A percentile compares a stretch with the other conserved stretches of the same genome.
Evolutionary conservation across 2,329 filamentous ascomycete species (phyloP).

Genomic region (Claviceps fusiformis): DNA sequence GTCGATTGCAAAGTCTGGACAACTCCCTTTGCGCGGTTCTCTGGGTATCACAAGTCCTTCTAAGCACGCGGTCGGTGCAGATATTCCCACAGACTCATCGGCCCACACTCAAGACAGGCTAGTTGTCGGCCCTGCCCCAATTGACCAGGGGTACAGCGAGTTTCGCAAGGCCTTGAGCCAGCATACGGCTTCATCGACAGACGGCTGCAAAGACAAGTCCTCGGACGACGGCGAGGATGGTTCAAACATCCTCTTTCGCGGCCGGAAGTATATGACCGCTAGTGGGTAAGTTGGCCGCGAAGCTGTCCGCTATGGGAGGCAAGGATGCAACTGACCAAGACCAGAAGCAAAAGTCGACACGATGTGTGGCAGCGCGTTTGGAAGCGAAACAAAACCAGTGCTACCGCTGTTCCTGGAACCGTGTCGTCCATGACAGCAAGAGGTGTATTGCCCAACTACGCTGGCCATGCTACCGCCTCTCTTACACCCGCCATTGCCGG

Average conservation of each 20-base stretch:
- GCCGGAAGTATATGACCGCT: slow-evolving; percentile 17
- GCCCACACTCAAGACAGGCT: slow-evolving; percentile 11
- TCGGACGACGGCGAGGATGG: slow-evolving; percentile 21
- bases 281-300: slow-evolving; percentile 16
- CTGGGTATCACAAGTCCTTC: slow-evolving; percentile 20
- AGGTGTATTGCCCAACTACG: slow-evolving; percentile 39
- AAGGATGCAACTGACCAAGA: neutral
- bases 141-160: slow-evolving; percentile 15
- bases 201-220: slow-evolving; percentile 12
- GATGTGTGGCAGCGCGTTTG: slow-evolving; percentile 37
- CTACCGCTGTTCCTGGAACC: slow-evolving; percentile 29
- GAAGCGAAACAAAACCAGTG: slow-evolving; percentile 38
- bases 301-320: too few species aligned
- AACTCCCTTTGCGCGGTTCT: slow-evolving; percentile 11
- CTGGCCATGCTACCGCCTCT: slow-evolving; percentile 38
- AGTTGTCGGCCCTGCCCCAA: slow-evolving; percentile 12
- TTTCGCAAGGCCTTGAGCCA: slow-evolving; percentile 14
- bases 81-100: slow-evolving; percentile 11
- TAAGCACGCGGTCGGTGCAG: slow-evolving; percentile 15
- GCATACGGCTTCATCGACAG: slow-evolving; percentile 1
- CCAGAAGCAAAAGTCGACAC: slow-evolving; percentile 24
- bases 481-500: slow-evolving; percentile 31
- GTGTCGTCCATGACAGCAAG: slow-evolving; percentile 40
- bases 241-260: slow-evolving; percentile 24
- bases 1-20: slow-evolving; percentile 8